Evolutionary conservation across 495 filamentous ascomycete species (phyloP), one percentile per base, ranked within the genome.

Genomic region (Apodospora peruviana): DNA sequence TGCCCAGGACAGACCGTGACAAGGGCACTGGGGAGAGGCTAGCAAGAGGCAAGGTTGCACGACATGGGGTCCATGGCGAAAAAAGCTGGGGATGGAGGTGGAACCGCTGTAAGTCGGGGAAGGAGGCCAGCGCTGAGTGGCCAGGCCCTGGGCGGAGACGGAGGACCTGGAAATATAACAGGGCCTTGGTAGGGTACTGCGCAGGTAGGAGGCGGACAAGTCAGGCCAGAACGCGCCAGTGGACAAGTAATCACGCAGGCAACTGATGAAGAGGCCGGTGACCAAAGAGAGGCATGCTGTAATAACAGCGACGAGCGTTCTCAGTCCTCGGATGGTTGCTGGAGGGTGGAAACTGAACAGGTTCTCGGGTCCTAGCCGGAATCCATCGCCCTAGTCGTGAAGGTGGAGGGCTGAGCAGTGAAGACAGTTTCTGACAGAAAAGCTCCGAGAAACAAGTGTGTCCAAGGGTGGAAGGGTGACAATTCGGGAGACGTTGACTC

Each of bases 191-290:
- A n/a, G n/a, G n/a, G n/a, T n/a, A n/a, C n/a, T n/a, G n/a, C n/a
- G n/a, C n/a, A n/a, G 27, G 14, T 21, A 5, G 40, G 22, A 21
- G 40, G 14, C 23, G 3, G 44, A 43, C 37, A 11, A 58, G 51
- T 35, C 47, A 60, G 32, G 42, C 11, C 9, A 32, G 14, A 32
- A 14, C 27, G 14, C 7, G 49, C 39, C 35, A 50, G n/a, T 48
- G 47, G 40, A 40, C 14, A 14, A 14, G 14, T 32, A 44, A 21
- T 40, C 37, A 40, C 45, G 36, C 45, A 48, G 45, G 36, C 21
- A 21, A 40, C 45, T 29, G 22, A 48, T 48, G 37, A 10, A 10
- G 37, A n/a, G 37, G 17, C 37, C 37, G 37, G 37, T 40, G 11
- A 19, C 17, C 18, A 40, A 18, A 40, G 16, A 19, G 29, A 8